Base-by-base conservation (phyloP, 345 rosid species). In the Citrus cavaleriei region DNA sequence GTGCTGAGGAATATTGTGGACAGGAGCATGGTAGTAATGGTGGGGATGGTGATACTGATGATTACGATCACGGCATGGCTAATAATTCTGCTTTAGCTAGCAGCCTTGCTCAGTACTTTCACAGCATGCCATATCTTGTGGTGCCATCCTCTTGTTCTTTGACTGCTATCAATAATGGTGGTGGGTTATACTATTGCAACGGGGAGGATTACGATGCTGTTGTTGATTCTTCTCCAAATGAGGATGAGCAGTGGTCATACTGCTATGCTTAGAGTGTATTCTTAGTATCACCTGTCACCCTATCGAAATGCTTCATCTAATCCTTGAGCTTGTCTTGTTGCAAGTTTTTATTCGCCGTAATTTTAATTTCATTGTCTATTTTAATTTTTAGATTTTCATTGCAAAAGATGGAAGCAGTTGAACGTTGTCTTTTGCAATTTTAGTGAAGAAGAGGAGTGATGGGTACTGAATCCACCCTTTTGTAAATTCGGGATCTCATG, bases 61-160 rank as follows among this genome's bases (percentile, higher is more conserved):
- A 78, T 58, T 72, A 83, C 32, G 83, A 80, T 54, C 81, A 82
- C 55, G 76, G 82, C 22, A 70, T 82, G 81, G 84, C 70, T 40
- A 25, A 13, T n/a, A 84, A 78, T 42, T 86, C 81, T 35, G 83
- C 86, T 63, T 73, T 90, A 74, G 89, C 90, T n/a, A 82, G 73
- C 79, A 81, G 89, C 81, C 89, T 95, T 68, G 97, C 93, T 72
- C 86, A 66, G 12, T 89, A 88, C 60, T 95, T 95, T 88, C 86
- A 86, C 79, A 93, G 85, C 89, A 95, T 93, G 97, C 98, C 99
- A n/a, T 95, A 95, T 74, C 91, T 95, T 10, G 78, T 66, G 27
- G 75, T 79, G 27, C 73, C 79, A 35, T 86, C 91, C 32, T 82
- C 98, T 2, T 90, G 95, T 78, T 90, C 93, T n/a, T 80, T 91